phyloP scores from a whole-genome alignment of 805 yeast species.

The Saccharomycopsis amapae region DNA sequence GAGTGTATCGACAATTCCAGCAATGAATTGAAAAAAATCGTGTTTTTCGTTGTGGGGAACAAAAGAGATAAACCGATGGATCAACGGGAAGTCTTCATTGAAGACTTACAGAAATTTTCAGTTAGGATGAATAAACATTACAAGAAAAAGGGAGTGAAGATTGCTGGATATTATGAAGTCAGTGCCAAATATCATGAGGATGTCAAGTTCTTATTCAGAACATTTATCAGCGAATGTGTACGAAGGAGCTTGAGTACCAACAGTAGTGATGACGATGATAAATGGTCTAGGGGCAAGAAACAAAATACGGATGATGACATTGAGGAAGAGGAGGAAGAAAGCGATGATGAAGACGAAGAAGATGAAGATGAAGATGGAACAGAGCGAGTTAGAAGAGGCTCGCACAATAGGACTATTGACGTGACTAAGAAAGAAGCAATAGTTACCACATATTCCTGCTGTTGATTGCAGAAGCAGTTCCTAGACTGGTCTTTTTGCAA shows the following conservation, averaged over 20 bases:
- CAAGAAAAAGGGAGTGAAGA: slow-evolving; percentile 25
- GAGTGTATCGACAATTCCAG: slow-evolving; percentile 34
- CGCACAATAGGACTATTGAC: background rate
- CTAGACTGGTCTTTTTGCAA: too few relatives aligned
- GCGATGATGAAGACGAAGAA: background rate
- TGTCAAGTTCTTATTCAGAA: slow-evolving; percentile 20
- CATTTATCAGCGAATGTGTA: slow-evolving; percentile 20
- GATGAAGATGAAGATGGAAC: background rate
- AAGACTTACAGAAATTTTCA: slow-evolving; percentile 32
- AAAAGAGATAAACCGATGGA: slow-evolving; percentile 28
- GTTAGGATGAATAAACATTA: slow-evolving; percentile 28
- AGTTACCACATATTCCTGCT: slow-evolving; percentile 3
- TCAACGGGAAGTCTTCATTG: slow-evolving; percentile 33
- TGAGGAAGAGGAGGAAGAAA: slow-evolving; percentile 1
- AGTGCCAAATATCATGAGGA: slow-evolving; percentile 35
- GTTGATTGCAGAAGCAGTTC: too few relatives aligned
- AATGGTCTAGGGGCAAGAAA: background rate
- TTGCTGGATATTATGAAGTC: slow-evolving; percentile 40
- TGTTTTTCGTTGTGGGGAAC: slow-evolving; percentile 41
- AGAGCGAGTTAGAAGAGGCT: background rate
- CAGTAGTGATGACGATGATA: background rate
- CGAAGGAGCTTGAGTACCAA: slow-evolving; percentile 2
- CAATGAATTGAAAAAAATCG: slow-evolving; percentile 24
- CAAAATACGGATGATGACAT: background rate
- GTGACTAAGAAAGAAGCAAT: background rate